Evolutionary conservation across 768 basidiomycete genomes (phyloP).

Genomic region (Paxillus involutus): DNA sequence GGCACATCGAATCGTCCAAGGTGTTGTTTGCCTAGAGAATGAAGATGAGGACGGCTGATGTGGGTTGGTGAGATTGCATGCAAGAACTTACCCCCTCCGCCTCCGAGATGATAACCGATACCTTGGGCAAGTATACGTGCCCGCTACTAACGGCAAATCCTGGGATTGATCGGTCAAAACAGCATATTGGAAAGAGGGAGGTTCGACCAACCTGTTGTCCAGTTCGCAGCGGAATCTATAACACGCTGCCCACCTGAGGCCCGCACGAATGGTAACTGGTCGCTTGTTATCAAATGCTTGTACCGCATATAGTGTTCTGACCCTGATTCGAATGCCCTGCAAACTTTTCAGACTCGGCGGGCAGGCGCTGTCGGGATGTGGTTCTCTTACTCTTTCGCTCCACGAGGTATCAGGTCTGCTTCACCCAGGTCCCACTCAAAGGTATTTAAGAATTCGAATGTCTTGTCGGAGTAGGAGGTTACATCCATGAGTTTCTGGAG

Average conservation of each 20-base stretch:
- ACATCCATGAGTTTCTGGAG: conserved; percentile 56
- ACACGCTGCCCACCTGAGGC: conserved; percentile 57
- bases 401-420: conserved; percentile 64
- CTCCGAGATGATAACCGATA: conserved; percentile 55
- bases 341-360: neutral
- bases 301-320: conserved; percentile 55
- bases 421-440: conserved; percentile 60
- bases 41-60: neutral
- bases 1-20: conserved; percentile 65
- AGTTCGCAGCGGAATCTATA: conserved; percentile 65
- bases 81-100: conserved; percentile 41
- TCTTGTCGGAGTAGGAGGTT: conserved; percentile 40
- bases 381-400: conserved; percentile 57
- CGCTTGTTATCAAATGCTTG: conserved; percentile 39
- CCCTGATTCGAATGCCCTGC: conserved; percentile 54
- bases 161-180: conserved; percentile 24
- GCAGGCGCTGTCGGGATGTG: neutral
- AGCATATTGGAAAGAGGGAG: neutral
- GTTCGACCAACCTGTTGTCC: conserved; percentile 52
- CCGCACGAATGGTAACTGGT: conserved; percentile 53
- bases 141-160: conserved; percentile 61
- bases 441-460: conserved; percentile 55
- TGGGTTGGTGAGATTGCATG: neutral
- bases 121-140: conserved; percentile 41
- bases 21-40: conserved; percentile 57